phyloP scores from a whole-genome alignment of 306 rosid genomes.

The Argentina anserina region DNA sequence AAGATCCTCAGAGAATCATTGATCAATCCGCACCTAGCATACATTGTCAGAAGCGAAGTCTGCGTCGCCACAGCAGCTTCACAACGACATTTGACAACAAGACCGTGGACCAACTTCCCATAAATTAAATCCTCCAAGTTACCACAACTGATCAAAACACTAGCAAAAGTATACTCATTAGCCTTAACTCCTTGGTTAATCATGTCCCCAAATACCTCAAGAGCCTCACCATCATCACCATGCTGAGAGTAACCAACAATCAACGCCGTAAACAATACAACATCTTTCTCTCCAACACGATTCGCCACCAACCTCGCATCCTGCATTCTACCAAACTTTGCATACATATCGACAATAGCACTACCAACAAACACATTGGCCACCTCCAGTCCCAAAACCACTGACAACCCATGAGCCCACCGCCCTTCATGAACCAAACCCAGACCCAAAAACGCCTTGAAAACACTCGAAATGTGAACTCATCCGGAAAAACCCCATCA shows the following conservation, averaged over 20 bases:
- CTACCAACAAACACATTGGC: slow-evolving; percentile 54
- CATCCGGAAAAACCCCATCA: slow-evolving; percentile 59
- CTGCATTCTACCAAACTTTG: slow-evolving; percentile 51
- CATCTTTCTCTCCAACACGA: slow-evolving; percentile 62
- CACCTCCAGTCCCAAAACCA: slow-evolving; percentile 61
- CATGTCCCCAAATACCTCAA: slow-evolving; percentile 46
- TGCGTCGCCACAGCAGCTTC: slow-evolving; percentile 57
- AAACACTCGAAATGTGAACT: slow-evolving; percentile 53
- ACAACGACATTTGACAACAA: slow-evolving; percentile 52
- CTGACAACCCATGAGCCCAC: slow-evolving; percentile 60
- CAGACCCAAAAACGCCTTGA: slow-evolving; percentile 53
- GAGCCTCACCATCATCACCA: slow-evolving; percentile 48
- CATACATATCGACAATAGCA: slow-evolving; percentile 62
- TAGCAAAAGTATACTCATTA: slow-evolving; percentile 58
- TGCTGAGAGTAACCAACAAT: slow-evolving; percentile 60
- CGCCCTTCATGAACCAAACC: slow-evolving; percentile 35
- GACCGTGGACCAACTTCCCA: slow-evolving; percentile 59
- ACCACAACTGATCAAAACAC: slow-evolving; percentile 53
- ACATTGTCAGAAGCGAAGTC: slow-evolving; percentile 70
- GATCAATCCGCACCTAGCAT: slow-evolving; percentile 51
- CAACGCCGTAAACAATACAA: slow-evolving; percentile 61
- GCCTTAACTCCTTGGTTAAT: slow-evolving; percentile 41
- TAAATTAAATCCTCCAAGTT: slow-evolving; percentile 41
- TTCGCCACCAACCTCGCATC: slow-evolving; percentile 46
- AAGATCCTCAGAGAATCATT: slow-evolving; percentile 58